A percentile compares a stretch with the other conserved stretches of the same genome.
Evolutionary conservation across 805 yeast genomes (phyloP).

Genomic region (Wickerhamiella siamensis): DNA sequence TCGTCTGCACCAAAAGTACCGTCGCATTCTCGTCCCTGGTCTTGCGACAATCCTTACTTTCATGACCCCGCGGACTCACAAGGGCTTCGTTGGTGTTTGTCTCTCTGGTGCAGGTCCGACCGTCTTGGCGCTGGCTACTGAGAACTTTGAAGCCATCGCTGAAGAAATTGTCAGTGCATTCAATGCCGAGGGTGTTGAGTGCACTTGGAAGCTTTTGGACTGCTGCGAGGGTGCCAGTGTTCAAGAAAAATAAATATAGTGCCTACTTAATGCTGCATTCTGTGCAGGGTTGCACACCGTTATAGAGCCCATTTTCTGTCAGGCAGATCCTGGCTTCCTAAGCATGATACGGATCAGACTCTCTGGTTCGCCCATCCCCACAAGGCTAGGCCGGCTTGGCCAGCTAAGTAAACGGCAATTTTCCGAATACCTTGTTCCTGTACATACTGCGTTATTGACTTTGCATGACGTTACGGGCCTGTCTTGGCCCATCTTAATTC

Average conservation of each 20-base stretch:
- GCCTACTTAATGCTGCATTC: too few species aligned
- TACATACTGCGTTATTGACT: constrained; percentile 12
- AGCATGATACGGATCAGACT: too few species aligned
- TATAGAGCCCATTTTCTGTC: too few species aligned
- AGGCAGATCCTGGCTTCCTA: too few species aligned
- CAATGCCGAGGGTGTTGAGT: constrained; percentile 45
- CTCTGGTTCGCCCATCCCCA: too few species aligned
- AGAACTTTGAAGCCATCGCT: constrained; percentile 74
- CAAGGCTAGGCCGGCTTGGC: too few species aligned
- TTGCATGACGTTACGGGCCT: constrained; percentile 30
- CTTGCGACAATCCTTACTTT: constrained; percentile 62
- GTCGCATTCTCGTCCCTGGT: constrained; percentile 85
- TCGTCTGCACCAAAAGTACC: constrained; percentile 91
- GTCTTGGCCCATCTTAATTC: constrained; percentile 77
- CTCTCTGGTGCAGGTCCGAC: constrained; percentile 98
- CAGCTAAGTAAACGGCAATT: too few species aligned
- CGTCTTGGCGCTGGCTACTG: constrained; percentile 82
- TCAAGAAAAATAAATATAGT: not conserved
- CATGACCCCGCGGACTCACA: constrained; percentile 68
- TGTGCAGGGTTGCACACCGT: too few species aligned
- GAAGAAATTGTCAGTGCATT: constrained; percentile 57
- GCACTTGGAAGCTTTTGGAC: constrained; percentile 72
- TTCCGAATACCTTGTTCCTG: constrained; percentile 11
- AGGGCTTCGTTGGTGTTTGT: constrained; percentile 86
- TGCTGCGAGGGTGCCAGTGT: constrained; percentile 60